phyloP scores from a whole-genome alignment of 2,329 filamentous ascomycete species.

The Hirsutella minnesotensis region DNA sequence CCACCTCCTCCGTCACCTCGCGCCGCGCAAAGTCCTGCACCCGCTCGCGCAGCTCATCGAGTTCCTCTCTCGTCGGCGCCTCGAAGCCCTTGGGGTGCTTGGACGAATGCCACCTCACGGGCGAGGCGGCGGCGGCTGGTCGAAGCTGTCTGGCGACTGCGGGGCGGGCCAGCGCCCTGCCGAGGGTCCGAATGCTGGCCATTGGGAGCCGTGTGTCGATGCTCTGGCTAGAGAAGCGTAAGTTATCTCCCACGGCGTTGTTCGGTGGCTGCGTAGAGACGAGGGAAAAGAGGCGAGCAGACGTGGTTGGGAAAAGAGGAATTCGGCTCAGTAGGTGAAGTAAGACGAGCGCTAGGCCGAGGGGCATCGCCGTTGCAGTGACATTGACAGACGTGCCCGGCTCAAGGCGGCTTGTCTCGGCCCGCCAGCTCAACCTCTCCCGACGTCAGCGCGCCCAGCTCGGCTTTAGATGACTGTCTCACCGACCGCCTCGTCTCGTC shows the following conservation, averaged over 20 bases:
- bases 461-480: background rate
- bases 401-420: conserved; percentile 34
- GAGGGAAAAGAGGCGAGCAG: background rate
- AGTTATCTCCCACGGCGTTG: background rate
- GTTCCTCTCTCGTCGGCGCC: conserved; percentile 58
- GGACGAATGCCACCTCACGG: conserved; percentile 33
- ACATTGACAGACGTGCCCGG: conserved; percentile 12
- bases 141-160: conserved; percentile 19
- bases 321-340: background rate
- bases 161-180: conserved; percentile 23
- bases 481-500: background rate
- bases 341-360: background rate
- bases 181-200: conserved; percentile 27
- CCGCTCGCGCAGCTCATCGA: conserved; percentile 68
- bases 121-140: conserved; percentile 17
- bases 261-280: background rate
- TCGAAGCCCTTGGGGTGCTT: conserved; percentile 53
- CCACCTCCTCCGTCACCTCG: conserved; percentile 76
- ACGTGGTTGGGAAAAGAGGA: background rate
- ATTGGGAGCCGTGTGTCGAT: conserved; percentile 14
- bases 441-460: background rate
- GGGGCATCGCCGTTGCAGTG: background rate
- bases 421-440: conserved; percentile 4
- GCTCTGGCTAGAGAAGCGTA: background rate
- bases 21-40: conserved; percentile 84